A percentile compares a stretch with the other conserved stretches of the same genome.
Conservation (phyloP, 2,329 filamentous ascomycete species). For the Penicillium sp. region DNA sequence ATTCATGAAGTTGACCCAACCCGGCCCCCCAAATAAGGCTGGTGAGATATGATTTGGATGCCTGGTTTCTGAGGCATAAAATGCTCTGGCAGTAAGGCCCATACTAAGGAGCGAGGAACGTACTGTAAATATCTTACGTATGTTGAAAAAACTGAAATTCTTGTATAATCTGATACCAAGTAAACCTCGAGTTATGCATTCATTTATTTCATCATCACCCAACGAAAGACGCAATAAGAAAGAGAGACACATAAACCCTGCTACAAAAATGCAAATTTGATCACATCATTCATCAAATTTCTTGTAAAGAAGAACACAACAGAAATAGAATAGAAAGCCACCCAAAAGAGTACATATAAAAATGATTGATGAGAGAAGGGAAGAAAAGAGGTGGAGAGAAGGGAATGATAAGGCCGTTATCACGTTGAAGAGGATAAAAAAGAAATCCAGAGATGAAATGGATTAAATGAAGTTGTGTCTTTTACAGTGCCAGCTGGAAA, state of each 20-base stretch:
- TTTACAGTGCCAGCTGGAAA: not conserved
- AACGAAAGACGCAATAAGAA: not conserved
- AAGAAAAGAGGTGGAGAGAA: not conserved
- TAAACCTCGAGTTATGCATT: not conserved
- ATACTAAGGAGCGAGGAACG: no score
- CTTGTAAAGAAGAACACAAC: not conserved
- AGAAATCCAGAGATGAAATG: not conserved
- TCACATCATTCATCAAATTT: not conserved
- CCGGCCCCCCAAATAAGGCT: no score
- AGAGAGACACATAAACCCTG: not conserved
- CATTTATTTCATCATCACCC: not conserved
- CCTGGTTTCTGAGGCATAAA: no score
- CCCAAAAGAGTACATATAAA: not conserved
- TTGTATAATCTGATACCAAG: not conserved
- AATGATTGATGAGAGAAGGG: not conserved
- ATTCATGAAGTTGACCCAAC: no score
- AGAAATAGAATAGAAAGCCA: not conserved
- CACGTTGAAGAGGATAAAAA: slow-evolving; percentile 5
- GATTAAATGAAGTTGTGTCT: not conserved
- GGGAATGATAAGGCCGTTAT: not conserved
- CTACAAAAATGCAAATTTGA: not conserved
- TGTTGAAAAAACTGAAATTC: not conserved
- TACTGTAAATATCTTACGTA: no score
- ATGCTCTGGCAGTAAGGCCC: no score
- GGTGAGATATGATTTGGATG: no score